Percentiles rank a stretch among this genome's conserved stretches.
phyloP scores from a whole-genome alignment of 371 early-diverging fungal genomes.

The Syncephalastrum sp. region DNA sequence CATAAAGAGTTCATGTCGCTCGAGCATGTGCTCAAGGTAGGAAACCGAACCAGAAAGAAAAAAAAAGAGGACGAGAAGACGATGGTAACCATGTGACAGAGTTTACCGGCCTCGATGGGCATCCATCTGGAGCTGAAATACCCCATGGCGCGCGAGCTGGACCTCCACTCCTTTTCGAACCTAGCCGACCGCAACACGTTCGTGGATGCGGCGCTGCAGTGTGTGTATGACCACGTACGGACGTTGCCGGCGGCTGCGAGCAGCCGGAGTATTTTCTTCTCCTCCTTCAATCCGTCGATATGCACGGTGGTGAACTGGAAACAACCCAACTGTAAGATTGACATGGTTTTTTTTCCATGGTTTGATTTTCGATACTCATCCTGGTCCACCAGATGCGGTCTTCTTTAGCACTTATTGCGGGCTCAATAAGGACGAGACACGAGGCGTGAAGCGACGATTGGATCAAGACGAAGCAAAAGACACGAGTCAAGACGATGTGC shows the following conservation, averaged over 20 bases:
- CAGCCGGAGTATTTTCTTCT: conserved; percentile 64
- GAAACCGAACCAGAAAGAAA: background rate
- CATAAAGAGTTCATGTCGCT: conserved; percentile 60
- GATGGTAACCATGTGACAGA: conserved; percentile 31
- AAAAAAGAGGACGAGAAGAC: background rate
- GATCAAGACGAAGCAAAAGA: conserved; percentile 17
- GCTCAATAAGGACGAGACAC: conserved; percentile 47
- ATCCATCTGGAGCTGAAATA: conserved; percentile 83
- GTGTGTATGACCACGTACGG: conserved; percentile 69
- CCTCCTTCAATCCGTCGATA: conserved; percentile 85
- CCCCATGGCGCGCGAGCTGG: conserved; percentile 65
- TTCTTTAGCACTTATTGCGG: conserved; percentile 84
- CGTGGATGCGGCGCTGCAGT: conserved; percentile 83
- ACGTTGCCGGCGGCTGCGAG: conserved; percentile 31
- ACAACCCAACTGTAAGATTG: conserved; percentile 87
- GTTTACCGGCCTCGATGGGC: conserved; percentile 74
- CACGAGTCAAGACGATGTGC: conserved; percentile 28
- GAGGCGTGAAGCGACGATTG: conserved; percentile 42
- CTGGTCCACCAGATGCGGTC: conserved; percentile 66
- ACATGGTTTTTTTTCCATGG: background rate
- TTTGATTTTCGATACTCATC: background rate
- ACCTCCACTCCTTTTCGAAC: conserved; percentile 49
- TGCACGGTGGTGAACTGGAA: conserved; percentile 96
- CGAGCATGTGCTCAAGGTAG: conserved; percentile 76
- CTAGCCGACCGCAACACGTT: conserved; percentile 72